Evolutionary conservation across 2,329 filamentous ascomycete species (phyloP), one percentile per base, ranked within the genome.

Genomic region (Neopestalotiopsis sp.): DNA sequence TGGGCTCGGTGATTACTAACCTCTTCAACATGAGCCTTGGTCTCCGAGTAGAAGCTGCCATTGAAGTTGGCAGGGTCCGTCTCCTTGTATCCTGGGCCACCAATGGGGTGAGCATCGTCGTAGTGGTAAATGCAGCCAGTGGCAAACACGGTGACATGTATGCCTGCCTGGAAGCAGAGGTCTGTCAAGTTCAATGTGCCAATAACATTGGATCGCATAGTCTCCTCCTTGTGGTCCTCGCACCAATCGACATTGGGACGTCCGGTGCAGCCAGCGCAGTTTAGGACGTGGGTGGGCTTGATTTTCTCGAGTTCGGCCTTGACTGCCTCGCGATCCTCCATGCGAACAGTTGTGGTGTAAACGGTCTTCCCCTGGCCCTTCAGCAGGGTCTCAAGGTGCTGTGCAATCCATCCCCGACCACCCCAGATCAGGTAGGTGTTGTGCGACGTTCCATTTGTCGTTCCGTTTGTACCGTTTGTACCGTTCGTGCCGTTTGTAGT

Each of bases 191-290:
- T 91, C 72, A 91, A 76, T 45, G 89, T 88, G 67, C 90, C 90
- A 61, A 91, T 86, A 67, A 89, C 89, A 75, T 92, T 92, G 77
- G 87, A 90, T 69, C 89, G 85, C 76, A 92, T 87, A 6, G 90
- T 92, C 67, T 88, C 87, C 78, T 90, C 87, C 80, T 88, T 90
- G 82, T 92, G 87, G 75, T 90, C 88, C 81, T 92, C 90, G 74
- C 90, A 92, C 89, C 89, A 91, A 80, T 92, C 90, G 77, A 91
- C 89, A 72, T 92, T 92, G 71, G 90, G 90, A 30, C 89, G 84
- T 64, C 90, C 90, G 3, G 89, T 92, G 76, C 86, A 89, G 70
- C 90, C 90, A 62, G 90, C 90, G 70, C 86, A 88, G 79, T 91
- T 91, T 65, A 92, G 80, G 68, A 92, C 89, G 75, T 91, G 89